Conservation (phyloP, 371 early-diverging fungal genomes). For the Apophysomyces sp. region DNA sequence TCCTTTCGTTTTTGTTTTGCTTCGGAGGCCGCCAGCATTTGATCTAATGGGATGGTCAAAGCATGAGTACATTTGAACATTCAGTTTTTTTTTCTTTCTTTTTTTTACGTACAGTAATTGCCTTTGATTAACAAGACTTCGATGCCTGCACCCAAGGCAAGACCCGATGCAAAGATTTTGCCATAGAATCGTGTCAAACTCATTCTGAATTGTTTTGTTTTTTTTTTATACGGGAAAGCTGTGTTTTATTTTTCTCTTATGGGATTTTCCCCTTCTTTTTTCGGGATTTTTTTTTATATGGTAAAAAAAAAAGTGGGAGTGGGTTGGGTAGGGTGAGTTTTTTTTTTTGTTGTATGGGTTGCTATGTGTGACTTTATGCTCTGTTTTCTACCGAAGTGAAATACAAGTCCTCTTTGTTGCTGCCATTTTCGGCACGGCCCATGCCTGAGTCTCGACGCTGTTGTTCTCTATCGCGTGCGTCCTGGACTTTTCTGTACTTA, state of each 20-base stretch:
- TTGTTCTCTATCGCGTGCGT: not conserved
- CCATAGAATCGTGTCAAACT: conserved; percentile 34
- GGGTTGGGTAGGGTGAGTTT: too few species aligned
- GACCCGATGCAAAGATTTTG: conserved; percentile 43
- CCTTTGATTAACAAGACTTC: conserved; percentile 44
- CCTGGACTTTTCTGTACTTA: conserved; percentile 42
- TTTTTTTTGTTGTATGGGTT: not conserved
- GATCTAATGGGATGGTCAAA: conserved; percentile 23
- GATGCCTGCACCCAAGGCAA: conserved; percentile 33
- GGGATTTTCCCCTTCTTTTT: not conserved
- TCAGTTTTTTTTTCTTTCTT: too few species aligned
- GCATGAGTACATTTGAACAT: not conserved
- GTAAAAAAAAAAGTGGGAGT: too few species aligned
- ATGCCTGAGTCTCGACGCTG: not conserved
- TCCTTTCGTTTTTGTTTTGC: conserved; percentile 41
- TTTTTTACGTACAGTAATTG: conserved; percentile 47
- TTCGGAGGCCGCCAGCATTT: conserved; percentile 52
- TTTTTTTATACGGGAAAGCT: too few species aligned
- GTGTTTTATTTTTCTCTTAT: not conserved
- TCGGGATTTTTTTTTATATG: too few species aligned
- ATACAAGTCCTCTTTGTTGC: not conserved
- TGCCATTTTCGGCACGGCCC: not conserved
- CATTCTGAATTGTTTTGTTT: too few species aligned
- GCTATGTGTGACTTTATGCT: not conserved
- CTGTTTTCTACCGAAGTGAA: not conserved